These are phyloP conservation scores for Rhizopogon salebrosus DNA, from an alignment of 768 basidiomycete species.

Conservation along the genomic window DNA sequence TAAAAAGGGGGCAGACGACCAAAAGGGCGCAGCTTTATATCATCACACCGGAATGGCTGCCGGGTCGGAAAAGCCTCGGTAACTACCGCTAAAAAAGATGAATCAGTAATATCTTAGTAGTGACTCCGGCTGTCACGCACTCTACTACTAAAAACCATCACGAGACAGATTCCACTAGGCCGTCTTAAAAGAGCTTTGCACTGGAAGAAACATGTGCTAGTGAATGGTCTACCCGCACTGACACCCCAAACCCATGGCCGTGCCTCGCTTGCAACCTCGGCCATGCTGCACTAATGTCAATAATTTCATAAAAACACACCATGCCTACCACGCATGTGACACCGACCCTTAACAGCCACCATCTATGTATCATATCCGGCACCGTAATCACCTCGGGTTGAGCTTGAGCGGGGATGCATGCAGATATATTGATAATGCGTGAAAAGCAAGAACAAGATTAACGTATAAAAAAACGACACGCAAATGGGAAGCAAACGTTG, in stretches of 20 bases:
- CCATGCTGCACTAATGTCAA: no score
- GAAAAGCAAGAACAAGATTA: conserved; percentile 15
- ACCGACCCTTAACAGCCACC: not conserved
- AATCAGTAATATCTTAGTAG: no score
- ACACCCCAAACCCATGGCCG: no score
- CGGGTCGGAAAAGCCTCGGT: no score
- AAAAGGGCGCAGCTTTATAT: not conserved
- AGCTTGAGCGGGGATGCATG: conserved; percentile 25
- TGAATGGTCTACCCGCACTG: no score
- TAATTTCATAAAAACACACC: not conserved
- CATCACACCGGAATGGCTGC: no score
- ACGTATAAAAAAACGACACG: conserved; percentile 9
- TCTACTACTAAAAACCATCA: not conserved
- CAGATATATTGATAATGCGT: conserved; percentile 20
- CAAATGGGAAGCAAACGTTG: conserved; percentile 9
- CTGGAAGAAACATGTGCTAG: no score
- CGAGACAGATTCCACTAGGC: not conserved
- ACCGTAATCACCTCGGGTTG: not conserved
- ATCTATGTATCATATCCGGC: not conserved
- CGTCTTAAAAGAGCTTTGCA: no score
- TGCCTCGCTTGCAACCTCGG: no score
- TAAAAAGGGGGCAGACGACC: not conserved
- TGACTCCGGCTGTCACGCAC: not conserved
- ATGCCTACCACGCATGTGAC: not conserved
- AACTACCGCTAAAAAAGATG: no score